Percentiles rank a stretch among this genome's conserved stretches.
Conservation (phyloP, 1,284 basidiomycete species). For the Volvariella surrecta region DNA sequence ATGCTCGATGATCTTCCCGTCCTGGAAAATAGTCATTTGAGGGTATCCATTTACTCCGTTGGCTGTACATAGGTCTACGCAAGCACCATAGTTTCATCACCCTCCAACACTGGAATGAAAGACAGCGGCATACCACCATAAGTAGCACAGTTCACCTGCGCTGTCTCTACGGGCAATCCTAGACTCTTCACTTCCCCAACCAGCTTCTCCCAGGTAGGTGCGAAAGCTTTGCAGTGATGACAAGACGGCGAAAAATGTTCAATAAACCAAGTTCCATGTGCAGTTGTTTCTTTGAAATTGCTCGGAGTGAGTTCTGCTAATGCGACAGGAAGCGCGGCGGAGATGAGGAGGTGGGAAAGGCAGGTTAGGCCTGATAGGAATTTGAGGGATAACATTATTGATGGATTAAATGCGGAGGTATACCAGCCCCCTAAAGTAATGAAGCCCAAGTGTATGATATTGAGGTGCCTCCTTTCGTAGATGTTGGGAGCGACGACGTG, state of each 20-base stretch:
- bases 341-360: neutral
- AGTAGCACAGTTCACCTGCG: constrained; percentile 80
- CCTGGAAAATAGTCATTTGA: constrained; percentile 65
- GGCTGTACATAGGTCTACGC: constrained; percentile 66
- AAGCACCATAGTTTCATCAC: neutral
- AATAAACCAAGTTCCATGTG: constrained; percentile 69
- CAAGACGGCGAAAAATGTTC: constrained; percentile 80
- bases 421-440: neutral
- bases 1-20: constrained; percentile 54
- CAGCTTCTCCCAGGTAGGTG: constrained; percentile 79
- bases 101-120: neutral
- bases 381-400: neutral
- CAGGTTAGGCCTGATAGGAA: neutral
- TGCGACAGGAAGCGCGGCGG: neutral
- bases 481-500: neutral
- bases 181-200: constrained; percentile 43
- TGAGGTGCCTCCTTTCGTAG: neutral
- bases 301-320: constrained; percentile 46
- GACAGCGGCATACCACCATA: constrained; percentile 59
- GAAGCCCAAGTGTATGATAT: neutral
- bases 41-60: constrained; percentile 75
- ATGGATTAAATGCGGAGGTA: constrained; percentile 14
- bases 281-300: constrained; percentile 50
- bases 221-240: constrained; percentile 68
- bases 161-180: constrained; percentile 57